Base-by-base conservation (phyloP, 208 protist genomes). In the Trypanosoma congolense region DNA sequence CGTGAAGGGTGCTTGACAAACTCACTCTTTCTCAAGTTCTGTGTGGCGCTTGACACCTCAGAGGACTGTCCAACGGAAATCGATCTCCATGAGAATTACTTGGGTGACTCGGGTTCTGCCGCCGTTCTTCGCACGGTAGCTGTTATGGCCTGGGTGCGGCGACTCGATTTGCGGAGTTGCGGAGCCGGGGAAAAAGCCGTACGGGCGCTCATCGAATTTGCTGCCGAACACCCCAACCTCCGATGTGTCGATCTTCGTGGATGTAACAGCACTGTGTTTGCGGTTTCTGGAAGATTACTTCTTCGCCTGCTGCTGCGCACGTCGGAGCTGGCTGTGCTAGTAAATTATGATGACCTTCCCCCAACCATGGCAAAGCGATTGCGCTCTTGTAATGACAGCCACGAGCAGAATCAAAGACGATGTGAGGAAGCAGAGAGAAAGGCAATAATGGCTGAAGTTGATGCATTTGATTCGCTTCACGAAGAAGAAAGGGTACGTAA, bases 71-170 rank as follows among this genome's bases (percentile, higher is more conserved):
- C 79, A 0, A 66, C 61, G 8, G 47, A 60, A 45, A 45, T 84
- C 5, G 75, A 78, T 5, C 64, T 92, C 28, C 48, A 65, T 18
- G 4, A 51, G 14, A 88, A 84, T 33, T 81, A 87, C 29, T 71
- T 92, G 18, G 80, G 84, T 29, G 84, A 92, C 44, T 66, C 75
- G 3, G 84, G 80, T 5, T 59, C 74, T 8, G 84, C 84, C 0
- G 84, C 80, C 0, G 56, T 84, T 21, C 53, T 92, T 33, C 74
- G 80, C 21, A 74, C 76, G 22, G 62, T 88, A 31, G 70, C 77
- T 22, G 54, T 86, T 28, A 64, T 87, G 69, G 65, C 77, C 28
- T 88, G 80, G 84, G 67, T 92, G 31, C 70, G 69, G 18, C 19
- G 22, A 14, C 46, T 92, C 1, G 61, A 86, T 18, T 56, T 75